Percentiles rank a stretch among this genome's conserved stretches.
phyloP scores from a whole-genome alignment of 2,329 filamentous ascomycete genomes.

The Ascochyta pisi region DNA sequence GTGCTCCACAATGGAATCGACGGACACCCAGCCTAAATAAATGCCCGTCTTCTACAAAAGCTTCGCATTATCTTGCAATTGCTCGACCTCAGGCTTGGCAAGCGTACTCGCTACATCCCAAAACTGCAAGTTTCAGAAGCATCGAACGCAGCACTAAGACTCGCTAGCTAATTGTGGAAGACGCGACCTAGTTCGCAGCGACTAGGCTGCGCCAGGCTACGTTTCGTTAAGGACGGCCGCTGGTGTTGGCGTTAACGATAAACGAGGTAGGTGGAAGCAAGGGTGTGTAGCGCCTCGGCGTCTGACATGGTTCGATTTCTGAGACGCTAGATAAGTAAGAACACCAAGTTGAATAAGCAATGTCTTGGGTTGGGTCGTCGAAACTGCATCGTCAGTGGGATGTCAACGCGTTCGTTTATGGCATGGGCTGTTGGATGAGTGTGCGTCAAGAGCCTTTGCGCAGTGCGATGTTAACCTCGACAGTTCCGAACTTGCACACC shows the following conservation, averaged over 20 bases:
- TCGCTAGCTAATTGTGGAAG: constrained; percentile 17
- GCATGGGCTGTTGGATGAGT: too few relatives aligned
- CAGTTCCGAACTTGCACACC: too few relatives aligned
- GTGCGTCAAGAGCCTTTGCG: not conserved
- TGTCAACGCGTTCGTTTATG: not conserved
- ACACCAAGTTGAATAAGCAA: not conserved
- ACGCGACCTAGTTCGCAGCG: constrained; percentile 9
- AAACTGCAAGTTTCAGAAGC: constrained; percentile 2
- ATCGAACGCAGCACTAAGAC: constrained; percentile 20
- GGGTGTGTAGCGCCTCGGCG: constrained; percentile 13
- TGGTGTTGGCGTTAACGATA: constrained; percentile 8
- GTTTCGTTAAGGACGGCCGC: not conserved
- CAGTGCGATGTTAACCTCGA: not conserved
- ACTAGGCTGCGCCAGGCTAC: constrained; percentile 15
- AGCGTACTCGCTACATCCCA: not conserved
- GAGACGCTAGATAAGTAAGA: not conserved
- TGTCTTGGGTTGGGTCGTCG: too few relatives aligned
- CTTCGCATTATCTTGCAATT: too few relatives aligned
- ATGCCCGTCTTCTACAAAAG: too few relatives aligned
- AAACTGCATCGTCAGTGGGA: too few relatives aligned
- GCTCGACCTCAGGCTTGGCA: not conserved
- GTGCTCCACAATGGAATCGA: too few relatives aligned
- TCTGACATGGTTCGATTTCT: constrained; percentile 8
- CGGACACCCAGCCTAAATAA: too few relatives aligned
- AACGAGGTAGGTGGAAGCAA: constrained; percentile 8